Base-by-base conservation (phyloP, 1,284 basidiomycete genomes). In the Trichosporon inkin region DNA sequence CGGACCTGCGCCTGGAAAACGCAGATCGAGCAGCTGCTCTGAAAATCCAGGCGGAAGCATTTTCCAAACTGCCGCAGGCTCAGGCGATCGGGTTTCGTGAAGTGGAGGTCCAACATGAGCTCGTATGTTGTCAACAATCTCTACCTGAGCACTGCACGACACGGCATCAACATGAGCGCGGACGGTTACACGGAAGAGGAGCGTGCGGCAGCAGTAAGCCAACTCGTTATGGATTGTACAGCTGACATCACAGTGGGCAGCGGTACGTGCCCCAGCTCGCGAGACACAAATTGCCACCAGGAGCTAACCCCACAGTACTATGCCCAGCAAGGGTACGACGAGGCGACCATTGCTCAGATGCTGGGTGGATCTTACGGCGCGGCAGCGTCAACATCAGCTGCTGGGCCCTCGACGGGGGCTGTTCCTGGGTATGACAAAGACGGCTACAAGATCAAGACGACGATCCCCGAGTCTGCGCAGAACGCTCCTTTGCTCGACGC, bases 301-400 rank as follows among this genome's bases (percentile, higher is more conserved):
- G 24, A 51, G 37, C 53, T 60, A 20, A 49, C 38, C 11, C 20
- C 32, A 4, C 60, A 78, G 74, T 80, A 80, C 63, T 80, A 80
- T 57, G 73, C 75, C 13, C 70, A 73, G 60, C 76, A 79, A 64
- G 78, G 78, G 16, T 79, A 78, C 57, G 70, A 73, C 53, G 16
- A 62, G 60, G 58, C 67, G 20, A 65, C 67, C 58, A 66, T 75
- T 54, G 65, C 68, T 16, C 60, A 69, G 11, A 67, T 67, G 39
- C 66, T 68, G 60, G 53, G 51, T 6, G 62, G 35, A 16, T 19
- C 61, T 16, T 58, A 58, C 32, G 58, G 56, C 35, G 36, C 53
- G 10, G 56, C 38, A 13, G 37, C 63, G 2, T 58, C 40, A 2
- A 24, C 32, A 0, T 37, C 22, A 53, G 52, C 40, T 22, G 53